Conservation (phyloP, 2,329 filamentous ascomycete species). For the Paecilomyces niveus region DNA sequence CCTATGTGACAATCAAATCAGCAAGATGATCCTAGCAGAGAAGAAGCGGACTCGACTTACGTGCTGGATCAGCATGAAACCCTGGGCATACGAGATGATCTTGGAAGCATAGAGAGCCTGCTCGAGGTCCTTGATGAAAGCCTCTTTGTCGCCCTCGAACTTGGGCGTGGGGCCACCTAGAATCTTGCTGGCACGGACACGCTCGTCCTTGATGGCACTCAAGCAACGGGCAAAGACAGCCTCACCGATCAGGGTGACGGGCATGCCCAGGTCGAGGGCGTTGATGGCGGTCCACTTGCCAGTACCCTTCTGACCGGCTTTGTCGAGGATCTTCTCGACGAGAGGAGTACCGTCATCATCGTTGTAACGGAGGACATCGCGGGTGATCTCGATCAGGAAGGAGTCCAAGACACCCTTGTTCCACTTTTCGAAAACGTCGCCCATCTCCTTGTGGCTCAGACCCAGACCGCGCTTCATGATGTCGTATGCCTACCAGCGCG, state of each 20-base stretch:
- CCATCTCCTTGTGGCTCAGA: slow-evolving; percentile 86
- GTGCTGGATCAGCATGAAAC: slow-evolving; percentile 99
- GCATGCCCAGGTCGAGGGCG: slow-evolving; percentile 95
- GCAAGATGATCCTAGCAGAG: slow-evolving; percentile 1
- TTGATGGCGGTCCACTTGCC: slow-evolving; percentile 99
- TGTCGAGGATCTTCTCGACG: slow-evolving; percentile 98
- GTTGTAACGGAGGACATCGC: slow-evolving; percentile 97
- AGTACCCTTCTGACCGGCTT: slow-evolving; percentile 98
- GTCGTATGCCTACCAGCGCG: slow-evolving; percentile 72
- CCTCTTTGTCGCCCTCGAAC: slow-evolving; percentile 84
- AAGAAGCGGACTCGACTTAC: slow-evolving; percentile 45
- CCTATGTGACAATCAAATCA: slow-evolving; percentile 46
- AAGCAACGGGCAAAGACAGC: slow-evolving; percentile 92
- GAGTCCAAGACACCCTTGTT: slow-evolving; percentile 98
- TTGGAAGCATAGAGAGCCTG: slow-evolving; percentile 98
- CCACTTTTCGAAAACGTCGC: slow-evolving; percentile 89
- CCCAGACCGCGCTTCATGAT: slow-evolving; percentile 98
- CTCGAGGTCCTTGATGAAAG: slow-evolving; percentile 95
- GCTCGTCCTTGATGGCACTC: slow-evolving; percentile 90
- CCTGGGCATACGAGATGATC: slow-evolving; percentile 99
- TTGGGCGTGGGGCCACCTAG: slow-evolving; percentile 70
- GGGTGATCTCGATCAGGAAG: slow-evolving; percentile 98
- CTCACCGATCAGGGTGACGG: slow-evolving; percentile 96
- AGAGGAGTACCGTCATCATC: slow-evolving; percentile 86
- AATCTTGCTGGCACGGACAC: slow-evolving; percentile 69